Base-by-base conservation (phyloP, 2,329 filamentous ascomycete genomes). In the Aspergillus sp. region DNA sequence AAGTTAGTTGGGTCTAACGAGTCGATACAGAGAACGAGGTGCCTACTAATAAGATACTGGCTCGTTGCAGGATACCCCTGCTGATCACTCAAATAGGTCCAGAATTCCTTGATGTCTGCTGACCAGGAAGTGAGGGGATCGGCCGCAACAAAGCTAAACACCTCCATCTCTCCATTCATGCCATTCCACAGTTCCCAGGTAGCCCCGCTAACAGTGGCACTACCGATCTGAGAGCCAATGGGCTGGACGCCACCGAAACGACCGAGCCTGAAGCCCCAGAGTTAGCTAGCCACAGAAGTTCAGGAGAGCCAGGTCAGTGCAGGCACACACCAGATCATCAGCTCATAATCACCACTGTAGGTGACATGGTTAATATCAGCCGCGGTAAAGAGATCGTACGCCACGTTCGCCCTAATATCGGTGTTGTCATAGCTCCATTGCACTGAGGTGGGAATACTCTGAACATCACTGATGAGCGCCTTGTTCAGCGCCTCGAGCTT, bases 141-240 rank as follows among this genome's bases (percentile, higher is more conserved):
- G 1, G 65, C 57, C 0, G 78, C 77, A 3, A 84, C 79, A 59
- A 84, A 88, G 59, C 80, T 83, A 72, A 78, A 87, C 3, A 87
- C 84, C 8, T 78, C 84, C 52, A 74, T 70, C 20, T 80, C 79
- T 1, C 47, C 54, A 60, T 86, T 85, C 32, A 70, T 71, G n/a
- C 85, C 85, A 55, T 78, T 78, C 74, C 79, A 87, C 34, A 88
- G 71, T 54, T 82, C 80, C 80, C 81, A 88, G 18, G 66, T 72
- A 24, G 70, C 68, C 30, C 81, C 83, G 22, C 68, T 81, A 44
- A 87, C 72, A 7, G 72, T 81, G 9, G 78, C 74, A 0, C 77
- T 83, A 7, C 77, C 81, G 56, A 85, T 75, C 7, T 81, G 67
- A 13, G 69, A 71, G 47, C 82, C 82, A 71, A 86, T 83, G 44